Percentiles rank a stretch among this genome's conserved stretches.
Evolutionary conservation across 2,329 filamentous ascomycete species (phyloP).

Genomic region (Fusarium tjaetaba): DNA sequence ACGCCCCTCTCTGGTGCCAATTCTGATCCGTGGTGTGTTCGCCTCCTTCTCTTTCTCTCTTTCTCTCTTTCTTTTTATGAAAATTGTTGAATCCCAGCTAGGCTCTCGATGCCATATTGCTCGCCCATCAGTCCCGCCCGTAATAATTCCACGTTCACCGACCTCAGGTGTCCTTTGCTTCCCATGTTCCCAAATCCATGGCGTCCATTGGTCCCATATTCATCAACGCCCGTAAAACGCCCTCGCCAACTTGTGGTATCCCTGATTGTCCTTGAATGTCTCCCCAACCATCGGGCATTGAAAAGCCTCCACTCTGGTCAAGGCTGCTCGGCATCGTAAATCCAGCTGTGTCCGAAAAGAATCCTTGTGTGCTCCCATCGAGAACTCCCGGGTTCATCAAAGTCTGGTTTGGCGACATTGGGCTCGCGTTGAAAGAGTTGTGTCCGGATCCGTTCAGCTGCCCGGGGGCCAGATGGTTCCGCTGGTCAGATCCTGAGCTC

Average conservation of each 20-base stretch:
- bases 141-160: conserved; percentile 6
- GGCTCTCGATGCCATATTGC: not conserved
- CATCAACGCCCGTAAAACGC: conserved; percentile 66
- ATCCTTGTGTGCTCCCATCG: conserved; percentile 50
- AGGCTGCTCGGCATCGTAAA: conserved; percentile 48
- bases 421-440: conserved; percentile 63
- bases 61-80: not conserved
- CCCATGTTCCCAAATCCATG: conserved; percentile 65
- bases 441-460: conserved; percentile 52
- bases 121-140: not conserved
- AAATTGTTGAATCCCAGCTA: not conserved
- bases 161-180: conserved; percentile 47
- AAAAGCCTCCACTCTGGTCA: conserved; percentile 49
- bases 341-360: conserved; percentile 52
- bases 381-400: conserved; percentile 51
- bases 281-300: conserved; percentile 57
- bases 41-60: conserved; percentile 21
- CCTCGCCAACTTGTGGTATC: conserved; percentile 66
- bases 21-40: conserved; percentile 1
- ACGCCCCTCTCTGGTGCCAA: conserved; percentile 26
- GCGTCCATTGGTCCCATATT: conserved; percentile 69
- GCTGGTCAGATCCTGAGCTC: conserved; percentile 51
- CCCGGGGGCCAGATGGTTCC: conserved; percentile 43
- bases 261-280: conserved; percentile 54
- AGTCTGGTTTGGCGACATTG: conserved; percentile 57